Conservation (phyloP, 352 stramenopile species). For the Phytophthora pinifolia region DNA sequence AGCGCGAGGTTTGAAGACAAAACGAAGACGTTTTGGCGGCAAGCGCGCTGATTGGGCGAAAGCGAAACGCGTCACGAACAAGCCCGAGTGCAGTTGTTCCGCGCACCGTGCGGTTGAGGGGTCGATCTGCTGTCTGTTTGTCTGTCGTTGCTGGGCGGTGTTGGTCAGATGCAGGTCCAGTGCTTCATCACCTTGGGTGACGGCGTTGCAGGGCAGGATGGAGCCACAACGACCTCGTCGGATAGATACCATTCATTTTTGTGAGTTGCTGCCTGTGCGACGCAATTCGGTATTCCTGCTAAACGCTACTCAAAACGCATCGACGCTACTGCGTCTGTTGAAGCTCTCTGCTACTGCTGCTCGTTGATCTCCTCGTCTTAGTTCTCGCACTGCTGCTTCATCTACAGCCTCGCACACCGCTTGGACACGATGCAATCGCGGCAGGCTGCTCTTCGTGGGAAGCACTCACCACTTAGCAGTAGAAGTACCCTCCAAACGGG, state of each 20-base stretch:
- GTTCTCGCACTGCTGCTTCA: background rate
- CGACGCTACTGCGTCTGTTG: conserved; percentile 3
- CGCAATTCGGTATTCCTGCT: conserved; percentile 2
- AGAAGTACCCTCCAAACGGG: conserved; percentile 34
- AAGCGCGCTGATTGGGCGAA: background rate
- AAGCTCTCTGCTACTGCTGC: conserved; percentile 1
- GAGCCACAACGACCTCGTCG: no score
- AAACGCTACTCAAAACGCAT: conserved; percentile 25
- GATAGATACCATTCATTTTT: no score
- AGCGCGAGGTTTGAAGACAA: background rate
- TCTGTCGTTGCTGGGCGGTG: no score
- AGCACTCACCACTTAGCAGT: conserved; percentile 31
- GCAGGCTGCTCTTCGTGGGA: conserved; percentile 13
- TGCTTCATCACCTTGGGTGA: no score
- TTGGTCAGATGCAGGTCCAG: no score
- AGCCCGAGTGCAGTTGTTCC: no score
- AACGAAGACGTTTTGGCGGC: conserved; percentile 14
- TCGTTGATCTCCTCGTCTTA: background rate
- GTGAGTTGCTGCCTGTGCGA: conserved; percentile 3
- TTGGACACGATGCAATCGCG: conserved; percentile 15
- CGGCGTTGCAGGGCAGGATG: no score
- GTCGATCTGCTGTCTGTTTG: no score
- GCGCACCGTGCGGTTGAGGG: no score
- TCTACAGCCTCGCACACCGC: conserved; percentile 17
- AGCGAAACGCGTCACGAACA: no score